Percentiles rank a stretch among this genome's conserved stretches.
Evolutionary conservation across 306 rosid species (phyloP).

Genomic region (Malus sylvestris): DNA sequence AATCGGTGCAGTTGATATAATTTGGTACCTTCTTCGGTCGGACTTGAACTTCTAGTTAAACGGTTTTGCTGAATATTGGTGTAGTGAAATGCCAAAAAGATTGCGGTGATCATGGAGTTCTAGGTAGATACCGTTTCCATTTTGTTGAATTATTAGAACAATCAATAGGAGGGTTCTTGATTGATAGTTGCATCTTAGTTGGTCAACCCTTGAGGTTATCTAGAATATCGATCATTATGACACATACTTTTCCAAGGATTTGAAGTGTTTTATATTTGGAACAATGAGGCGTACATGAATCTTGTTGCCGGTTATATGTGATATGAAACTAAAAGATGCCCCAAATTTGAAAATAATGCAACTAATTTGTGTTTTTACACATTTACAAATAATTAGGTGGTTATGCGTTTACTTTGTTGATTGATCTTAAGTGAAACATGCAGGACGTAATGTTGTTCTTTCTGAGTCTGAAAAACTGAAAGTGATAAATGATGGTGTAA

Average conservation of each 20-base stretch:
- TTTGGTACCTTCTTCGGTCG: not conserved
- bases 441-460: slow-evolving; percentile 94
- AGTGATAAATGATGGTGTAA: slow-evolving; percentile 87
- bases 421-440: slow-evolving; percentile 17
- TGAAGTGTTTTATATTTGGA: not conserved
- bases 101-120: not conserved
- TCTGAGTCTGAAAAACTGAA: slow-evolving; percentile 59
- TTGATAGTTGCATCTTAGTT: not conserved
- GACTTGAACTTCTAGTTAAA: not conserved
- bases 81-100: not conserved
- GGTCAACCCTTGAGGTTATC: not conserved
- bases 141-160: not conserved
- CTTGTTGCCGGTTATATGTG: not conserved
- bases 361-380: not conserved
- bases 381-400: not conserved
- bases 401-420: slow-evolving; percentile 2
- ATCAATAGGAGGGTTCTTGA: not conserved
- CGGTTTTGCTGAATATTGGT: not conserved
- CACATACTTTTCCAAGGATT: not conserved
- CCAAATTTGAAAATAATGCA: not conserved
- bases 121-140: not conserved
- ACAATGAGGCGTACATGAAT: not conserved
- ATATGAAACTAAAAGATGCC: not conserved
- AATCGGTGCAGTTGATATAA: not conserved
- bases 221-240: not conserved